Evolutionary conservation across 306 rosid genomes (phyloP).

Genomic region (Ormosia semicastrata): DNA sequence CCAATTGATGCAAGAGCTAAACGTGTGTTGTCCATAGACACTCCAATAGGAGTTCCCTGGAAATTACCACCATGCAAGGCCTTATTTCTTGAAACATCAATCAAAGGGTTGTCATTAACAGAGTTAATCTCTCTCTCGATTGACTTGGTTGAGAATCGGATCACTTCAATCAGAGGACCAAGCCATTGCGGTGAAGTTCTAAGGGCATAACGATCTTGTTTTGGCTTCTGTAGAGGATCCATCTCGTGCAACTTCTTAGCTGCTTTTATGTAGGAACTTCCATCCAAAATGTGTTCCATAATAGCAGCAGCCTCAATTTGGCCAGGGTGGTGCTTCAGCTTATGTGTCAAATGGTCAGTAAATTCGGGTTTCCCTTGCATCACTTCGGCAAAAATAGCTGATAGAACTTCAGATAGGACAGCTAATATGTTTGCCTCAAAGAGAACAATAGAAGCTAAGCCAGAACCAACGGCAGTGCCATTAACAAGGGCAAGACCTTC

Average conservation of each 20-base stretch:
- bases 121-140: slow-evolving; percentile 92
- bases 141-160: slow-evolving; percentile 76
- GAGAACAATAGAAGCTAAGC: slow-evolving; percentile 74
- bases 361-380: slow-evolving; percentile 96
- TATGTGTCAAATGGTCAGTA: slow-evolving; percentile 85
- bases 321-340: slow-evolving; percentile 90
- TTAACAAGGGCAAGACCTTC: slow-evolving; percentile 94
- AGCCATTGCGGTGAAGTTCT: slow-evolving; percentile 95
- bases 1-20: slow-evolving; percentile 83
- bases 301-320: slow-evolving; percentile 96
- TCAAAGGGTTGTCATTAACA: slow-evolving; percentile 84
- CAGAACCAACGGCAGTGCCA: slow-evolving; percentile 92
- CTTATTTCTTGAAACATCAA: slow-evolving; percentile 88
- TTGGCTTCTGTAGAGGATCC: slow-evolving; percentile 83
- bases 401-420: slow-evolving; percentile 63
- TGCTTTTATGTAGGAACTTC: slow-evolving; percentile 75
- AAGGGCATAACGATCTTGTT: slow-evolving; percentile 85
- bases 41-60: slow-evolving; percentile 96
- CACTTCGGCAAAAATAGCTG: slow-evolving; percentile 78
- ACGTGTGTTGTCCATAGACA: slow-evolving; percentile 94
- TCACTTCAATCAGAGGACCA: slow-evolving; percentile 83
- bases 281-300: slow-evolving; percentile 90
- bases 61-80: slow-evolving; percentile 92
- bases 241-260: slow-evolving; percentile 72
- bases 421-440: slow-evolving; percentile 72